Percentiles rank a stretch among this genome's conserved stretches.
phyloP scores from a whole-genome alignment of 2,329 filamentous ascomycete species.

The Domatiomyces catenatus region DNA sequence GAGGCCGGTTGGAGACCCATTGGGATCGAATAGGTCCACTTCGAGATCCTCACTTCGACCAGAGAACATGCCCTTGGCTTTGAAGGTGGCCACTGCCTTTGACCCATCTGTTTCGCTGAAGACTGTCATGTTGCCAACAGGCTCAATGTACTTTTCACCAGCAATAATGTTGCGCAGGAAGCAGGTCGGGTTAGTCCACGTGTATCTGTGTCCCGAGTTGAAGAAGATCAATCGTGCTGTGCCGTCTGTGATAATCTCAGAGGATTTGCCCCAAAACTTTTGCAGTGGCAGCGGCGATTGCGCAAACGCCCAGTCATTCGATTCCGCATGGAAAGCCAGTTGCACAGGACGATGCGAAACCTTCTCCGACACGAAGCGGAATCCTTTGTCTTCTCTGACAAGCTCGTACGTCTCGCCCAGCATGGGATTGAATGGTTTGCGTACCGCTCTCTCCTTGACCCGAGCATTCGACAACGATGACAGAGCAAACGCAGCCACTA shows the following conservation, averaged over 20 bases:
- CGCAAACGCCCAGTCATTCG: conserved; percentile 66
- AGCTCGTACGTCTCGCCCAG: conserved; percentile 92
- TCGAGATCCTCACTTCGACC: conserved; percentile 81
- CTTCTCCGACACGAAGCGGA: conserved; percentile 88
- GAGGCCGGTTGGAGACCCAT: conserved; percentile 50
- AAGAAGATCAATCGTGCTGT: conserved; percentile 66
- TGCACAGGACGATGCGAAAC: conserved; percentile 84
- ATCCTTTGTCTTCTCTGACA: conserved; percentile 70
- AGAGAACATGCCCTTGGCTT: conserved; percentile 91
- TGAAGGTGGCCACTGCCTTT: conserved; percentile 79
- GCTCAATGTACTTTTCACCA: conserved; percentile 95
- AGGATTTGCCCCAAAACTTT: conserved; percentile 97
- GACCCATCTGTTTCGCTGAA: conserved; percentile 69
- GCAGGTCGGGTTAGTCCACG: conserved; percentile 73
- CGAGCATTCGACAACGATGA: conserved; percentile 69
- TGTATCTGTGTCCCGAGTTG: conserved; percentile 64
- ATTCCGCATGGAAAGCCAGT: conserved; percentile 85
- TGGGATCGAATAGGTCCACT: conserved; percentile 54
- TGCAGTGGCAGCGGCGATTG: conserved; percentile 81
- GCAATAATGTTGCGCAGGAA: conserved; percentile 94
- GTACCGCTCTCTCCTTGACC: conserved; percentile 76
- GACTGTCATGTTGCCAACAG: conserved; percentile 77
- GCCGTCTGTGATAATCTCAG: conserved; percentile 85
- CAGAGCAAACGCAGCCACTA: conserved; percentile 79
- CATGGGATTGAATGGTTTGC: conserved; percentile 95